phyloP scores from a whole-genome alignment of 495 filamentous ascomycete genomes.

The Bathelium albidoporum region DNA sequence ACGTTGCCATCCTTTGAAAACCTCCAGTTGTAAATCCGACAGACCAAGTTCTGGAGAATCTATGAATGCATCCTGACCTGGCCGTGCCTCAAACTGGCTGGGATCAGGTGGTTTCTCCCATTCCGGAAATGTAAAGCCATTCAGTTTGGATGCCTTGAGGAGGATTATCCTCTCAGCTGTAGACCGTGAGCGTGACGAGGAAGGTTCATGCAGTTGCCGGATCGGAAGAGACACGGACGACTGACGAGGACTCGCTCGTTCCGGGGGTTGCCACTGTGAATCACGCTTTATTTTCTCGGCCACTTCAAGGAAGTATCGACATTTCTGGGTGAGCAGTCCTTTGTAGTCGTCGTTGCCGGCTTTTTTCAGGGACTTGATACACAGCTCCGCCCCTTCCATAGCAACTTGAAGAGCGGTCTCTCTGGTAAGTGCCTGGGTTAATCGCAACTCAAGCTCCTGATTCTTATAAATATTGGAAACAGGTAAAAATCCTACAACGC shows the following conservation, averaged over 20 bases:
- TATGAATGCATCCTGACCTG: constrained; percentile 38
- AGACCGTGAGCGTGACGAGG: constrained; percentile 52
- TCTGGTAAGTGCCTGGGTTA: constrained; percentile 45
- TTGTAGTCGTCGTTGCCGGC: constrained; percentile 45
- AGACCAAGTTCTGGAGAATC: constrained; percentile 58
- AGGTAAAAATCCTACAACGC: background rate
- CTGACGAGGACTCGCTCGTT: background rate
- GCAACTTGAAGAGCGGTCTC: constrained; percentile 61
- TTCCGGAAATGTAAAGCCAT: constrained; percentile 70
- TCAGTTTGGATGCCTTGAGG: constrained; percentile 63
- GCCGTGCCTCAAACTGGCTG: constrained; percentile 40
- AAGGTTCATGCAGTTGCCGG: constrained; percentile 28
- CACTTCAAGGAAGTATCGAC: constrained; percentile 51
- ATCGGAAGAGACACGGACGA: background rate
- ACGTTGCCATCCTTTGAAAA: constrained; percentile 75
- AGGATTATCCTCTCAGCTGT: constrained; percentile 70
- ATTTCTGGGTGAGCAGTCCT: constrained; percentile 49
- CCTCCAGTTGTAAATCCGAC: constrained; percentile 56
- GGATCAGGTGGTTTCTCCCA: constrained; percentile 55
- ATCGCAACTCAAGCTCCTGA: constrained; percentile 51
- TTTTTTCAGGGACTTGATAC: constrained; percentile 59
- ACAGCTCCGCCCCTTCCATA: constrained; percentile 63
- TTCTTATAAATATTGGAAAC: background rate
- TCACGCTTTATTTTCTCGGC: constrained; percentile 63
- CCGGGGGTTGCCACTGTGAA: constrained; percentile 7